Conservation (phyloP, 306 rosid species). For the Cajanus cajan region DNA sequence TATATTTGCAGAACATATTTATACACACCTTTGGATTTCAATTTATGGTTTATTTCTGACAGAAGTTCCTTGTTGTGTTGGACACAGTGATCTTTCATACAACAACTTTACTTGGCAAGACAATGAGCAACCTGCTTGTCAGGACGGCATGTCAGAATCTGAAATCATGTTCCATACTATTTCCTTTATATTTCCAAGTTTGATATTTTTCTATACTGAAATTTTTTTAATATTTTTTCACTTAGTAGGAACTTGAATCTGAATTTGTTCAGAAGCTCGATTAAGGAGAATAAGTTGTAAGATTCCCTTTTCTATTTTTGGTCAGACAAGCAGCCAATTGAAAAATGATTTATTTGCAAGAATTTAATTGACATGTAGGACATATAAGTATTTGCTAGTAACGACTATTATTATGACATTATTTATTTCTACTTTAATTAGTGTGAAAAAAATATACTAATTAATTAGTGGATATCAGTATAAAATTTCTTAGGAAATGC, state of each 20-base stretch:
- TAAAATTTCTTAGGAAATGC: background rate
- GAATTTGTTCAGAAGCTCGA: slow-evolving; percentile 65
- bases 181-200: background rate
- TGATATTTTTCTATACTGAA: background rate
- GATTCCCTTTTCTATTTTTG: slow-evolving; percentile 33
- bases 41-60: slow-evolving; percentile 26
- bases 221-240: slow-evolving; percentile 18
- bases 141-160: slow-evolving; percentile 46
- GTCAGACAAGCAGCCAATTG: background rate
- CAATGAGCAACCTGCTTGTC: slow-evolving; percentile 59
- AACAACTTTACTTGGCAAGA: slow-evolving; percentile 75
- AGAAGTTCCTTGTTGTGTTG: slow-evolving; percentile 21
- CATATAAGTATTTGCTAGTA: background rate
- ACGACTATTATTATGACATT: background rate
- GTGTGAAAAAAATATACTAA: background rate
- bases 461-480: background rate
- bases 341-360: slow-evolving; percentile 16
- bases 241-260: slow-evolving; percentile 58
- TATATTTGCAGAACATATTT: background rate
- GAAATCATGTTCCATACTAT: background rate
- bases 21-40: background rate
- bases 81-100: slow-evolving; percentile 75
- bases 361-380: background rate
- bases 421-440: background rate
- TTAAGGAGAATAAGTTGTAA: slow-evolving; percentile 43